A percentile compares a stretch with the other conserved stretches of the same genome.
These are phyloP conservation scores for Blastobotrys arbuscula DNA, from an alignment of 1,139 yeast genomes.

Conservation along the genomic window DNA sequence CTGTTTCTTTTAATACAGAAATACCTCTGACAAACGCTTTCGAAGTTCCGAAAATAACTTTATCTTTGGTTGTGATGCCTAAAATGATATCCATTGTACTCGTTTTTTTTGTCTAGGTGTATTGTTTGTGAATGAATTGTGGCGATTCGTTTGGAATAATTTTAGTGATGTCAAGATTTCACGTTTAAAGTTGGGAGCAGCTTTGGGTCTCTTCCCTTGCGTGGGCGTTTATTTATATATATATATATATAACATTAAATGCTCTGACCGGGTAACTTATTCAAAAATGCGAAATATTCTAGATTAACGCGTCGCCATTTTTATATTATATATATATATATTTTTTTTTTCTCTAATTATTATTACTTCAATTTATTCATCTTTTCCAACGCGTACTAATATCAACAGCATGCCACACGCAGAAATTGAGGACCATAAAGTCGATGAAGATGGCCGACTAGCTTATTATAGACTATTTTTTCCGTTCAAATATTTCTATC, in stretches of 20 bases:
- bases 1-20: constrained; percentile 75
- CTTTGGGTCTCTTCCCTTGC: not conserved
- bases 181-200: constrained; percentile 2
- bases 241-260: too few species aligned
- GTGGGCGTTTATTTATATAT: not conserved
- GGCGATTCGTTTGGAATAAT: constrained; percentile 1
- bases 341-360: too few species aligned
- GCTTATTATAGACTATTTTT: constrained; percentile 61
- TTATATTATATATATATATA: not conserved
- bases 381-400: not conserved
- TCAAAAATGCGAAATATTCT: not conserved
- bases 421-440: constrained; percentile 14
- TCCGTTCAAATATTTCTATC: constrained; percentile 63
- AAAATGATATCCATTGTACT: constrained; percentile 74
- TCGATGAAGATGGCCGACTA: constrained; percentile 17
- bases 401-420: constrained; percentile 10
- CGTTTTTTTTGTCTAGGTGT: not conserved
- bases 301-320: constrained; percentile 1
- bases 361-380: not conserved
- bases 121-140: not conserved
- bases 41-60: constrained; percentile 84
- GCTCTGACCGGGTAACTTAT: constrained; percentile 3
- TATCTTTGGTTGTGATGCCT: constrained; percentile 77
- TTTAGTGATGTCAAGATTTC: not conserved
- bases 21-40: constrained; percentile 94